Evolutionary conservation across 2,329 filamentous ascomycete genomes (phyloP), one percentile per base, ranked within the genome.

Genomic region (Diaporthe capsici): DNA sequence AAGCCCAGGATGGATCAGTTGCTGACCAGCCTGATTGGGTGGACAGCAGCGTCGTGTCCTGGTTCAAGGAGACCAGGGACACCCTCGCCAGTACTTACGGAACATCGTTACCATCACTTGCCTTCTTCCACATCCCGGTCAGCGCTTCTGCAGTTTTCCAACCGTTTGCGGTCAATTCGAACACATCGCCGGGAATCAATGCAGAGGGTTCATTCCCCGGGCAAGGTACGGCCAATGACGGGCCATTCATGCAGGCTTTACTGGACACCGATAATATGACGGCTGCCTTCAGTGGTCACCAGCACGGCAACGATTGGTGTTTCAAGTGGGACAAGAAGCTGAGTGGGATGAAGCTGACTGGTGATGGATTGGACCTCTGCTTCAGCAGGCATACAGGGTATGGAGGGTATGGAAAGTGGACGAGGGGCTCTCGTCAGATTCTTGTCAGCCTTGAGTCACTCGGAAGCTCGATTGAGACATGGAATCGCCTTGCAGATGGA

Each of bases 321-420:
- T 87, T 84, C 73, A 86, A 84, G 75, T 90, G 87, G 88, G 82
- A 87, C 20, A 72, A 44, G 2, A 47, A 78, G 15, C 79, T 84
- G 1, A 78, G 78, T 12, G 80, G 76, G 7, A 80, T 82, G 79
- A 79, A 79, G 2, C 81, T 84, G 1, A 78, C 81, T 4, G 82
- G 80, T 82, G 87, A 84, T 82, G 86, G 83, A 17, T 49, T 84
- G 9, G 80, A 79, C 49, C 72, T 82, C 8, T 84, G 82, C 73
- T 91, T 90, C 78, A 91, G 92, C 10, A 90, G 93, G 76, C 92
- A 92, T 77, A 89, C 91, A 0, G 93, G 93, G 0, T 94, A 94
- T 74, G 93, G 92, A 0, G 93, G 93, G 0, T 94, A 94, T 78
- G 91, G 92, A 0, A 85, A 86, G 60, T 93, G 90, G 89, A 88